Evolutionary conservation across 345 rosid genomes (phyloP), one percentile per base, ranked within the genome.

Genomic region (Lepidium sativum): DNA sequence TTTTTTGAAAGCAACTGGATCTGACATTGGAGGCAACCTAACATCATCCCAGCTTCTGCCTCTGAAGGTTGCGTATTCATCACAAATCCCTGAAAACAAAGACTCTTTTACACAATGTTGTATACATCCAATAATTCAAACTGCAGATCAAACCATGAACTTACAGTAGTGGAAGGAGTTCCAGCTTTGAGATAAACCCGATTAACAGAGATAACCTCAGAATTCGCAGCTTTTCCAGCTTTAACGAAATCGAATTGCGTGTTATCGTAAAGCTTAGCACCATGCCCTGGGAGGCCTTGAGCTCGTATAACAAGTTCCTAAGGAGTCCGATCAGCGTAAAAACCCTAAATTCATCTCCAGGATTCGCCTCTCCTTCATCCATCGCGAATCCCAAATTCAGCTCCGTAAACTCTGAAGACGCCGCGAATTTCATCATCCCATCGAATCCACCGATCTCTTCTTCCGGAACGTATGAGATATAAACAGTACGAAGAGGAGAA

Each of bases 61-160:
- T 86, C 97, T 1, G 97, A 87, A 51, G 95, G 97, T 39, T 89
- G 97, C 92, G 87, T 67, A 76, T 89, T 94, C 92, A 94, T 94
- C 55, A 86, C 89, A 80, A 81, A 89, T 2, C 96, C 99, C 95
- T 86, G 34, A 4, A 51, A 42, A 23, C 51, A 34, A 50, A 25
- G 20, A 14, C 47, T 31, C 15, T 31, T 41, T 12, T 12, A 15
- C 29, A 31, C 8, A 37, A 14, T 6, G n/a, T 34, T 44, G 1
- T 27, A 11, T 12, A 29, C 33, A 55, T n/a, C 16, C 32, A 44
- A 38, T 23, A 2, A 54, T 45, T 2, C 42, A 53, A 52, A 8
- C 6, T 4, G 32, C 1, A 59, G 21, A 8, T n/a, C 37, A 48
- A 14, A 50, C 9, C 10, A 50, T 14, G 1, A 37, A 48, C 94